Conservation (phyloP, 2,329 filamentous ascomycete genomes). For the Lecanosticta acicola region DNA sequence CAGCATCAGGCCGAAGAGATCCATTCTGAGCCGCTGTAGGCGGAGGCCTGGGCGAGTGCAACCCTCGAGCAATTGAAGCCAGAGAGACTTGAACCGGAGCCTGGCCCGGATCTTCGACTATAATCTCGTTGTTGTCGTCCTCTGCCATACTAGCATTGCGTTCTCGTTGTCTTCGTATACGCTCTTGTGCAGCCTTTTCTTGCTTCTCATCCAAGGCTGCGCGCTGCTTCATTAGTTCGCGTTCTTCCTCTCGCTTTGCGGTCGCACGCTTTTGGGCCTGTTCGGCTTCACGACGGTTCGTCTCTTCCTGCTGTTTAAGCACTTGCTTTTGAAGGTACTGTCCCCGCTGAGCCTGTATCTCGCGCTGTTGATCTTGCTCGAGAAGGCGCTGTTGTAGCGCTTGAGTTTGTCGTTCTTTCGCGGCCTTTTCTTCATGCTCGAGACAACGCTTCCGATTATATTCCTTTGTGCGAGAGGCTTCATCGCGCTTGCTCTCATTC, state of each 20-base stretch:
- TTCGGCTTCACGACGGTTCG: neutral
- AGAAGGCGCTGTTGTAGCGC: neutral
- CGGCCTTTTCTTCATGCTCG: neutral
- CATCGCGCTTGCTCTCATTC: no score
- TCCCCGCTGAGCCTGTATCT: neutral
- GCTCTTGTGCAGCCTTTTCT: neutral
- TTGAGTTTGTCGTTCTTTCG: neutral
- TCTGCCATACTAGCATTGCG: neutral
- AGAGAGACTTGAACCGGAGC: neutral
- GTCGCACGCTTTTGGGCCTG: neutral
- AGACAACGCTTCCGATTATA: neutral
- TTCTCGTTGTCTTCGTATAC: neutral
- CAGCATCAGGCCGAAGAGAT: neutral
- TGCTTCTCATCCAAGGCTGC: neutral
- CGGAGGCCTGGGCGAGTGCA: neutral
- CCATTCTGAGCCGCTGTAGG: neutral
- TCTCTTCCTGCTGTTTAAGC: slow-evolving; percentile 1
- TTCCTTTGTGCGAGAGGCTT: no score
- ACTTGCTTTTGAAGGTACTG: neutral
- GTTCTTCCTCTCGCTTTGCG: slow-evolving; percentile 1
- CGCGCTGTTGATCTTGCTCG: neutral
- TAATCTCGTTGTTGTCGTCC: neutral
- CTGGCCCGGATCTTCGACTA: neutral
- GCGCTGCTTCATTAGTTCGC: neutral
- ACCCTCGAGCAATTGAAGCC: neutral